phyloP scores from a whole-genome alignment of 345 rosid genomes.

The Populus nigra region DNA sequence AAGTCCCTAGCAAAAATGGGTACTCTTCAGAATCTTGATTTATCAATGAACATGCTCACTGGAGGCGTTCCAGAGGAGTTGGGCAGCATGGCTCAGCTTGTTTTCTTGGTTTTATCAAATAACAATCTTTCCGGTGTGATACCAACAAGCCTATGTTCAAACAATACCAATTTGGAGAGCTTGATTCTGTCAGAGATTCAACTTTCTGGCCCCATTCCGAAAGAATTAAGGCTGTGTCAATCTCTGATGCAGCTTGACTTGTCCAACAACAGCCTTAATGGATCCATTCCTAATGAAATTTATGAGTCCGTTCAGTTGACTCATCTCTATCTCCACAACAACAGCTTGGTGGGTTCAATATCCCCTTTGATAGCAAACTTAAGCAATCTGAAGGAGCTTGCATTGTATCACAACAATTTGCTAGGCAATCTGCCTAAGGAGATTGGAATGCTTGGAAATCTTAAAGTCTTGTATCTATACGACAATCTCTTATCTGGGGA shows the following conservation, averaged over 20 bases:
- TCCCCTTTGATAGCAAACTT: slow-evolving; percentile 66
- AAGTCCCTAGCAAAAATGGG: slow-evolving; percentile 43
- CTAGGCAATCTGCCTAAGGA: slow-evolving; percentile 64
- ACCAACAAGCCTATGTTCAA: slow-evolving; percentile 53
- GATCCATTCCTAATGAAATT: slow-evolving; percentile 60
- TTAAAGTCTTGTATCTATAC: slow-evolving; percentile 65
- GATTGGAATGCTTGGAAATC: slow-evolving; percentile 50
- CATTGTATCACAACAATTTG: slow-evolving; percentile 71
- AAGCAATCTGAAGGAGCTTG: slow-evolving; percentile 59
- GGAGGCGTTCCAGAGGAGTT: slow-evolving; percentile 73
- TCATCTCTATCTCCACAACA: slow-evolving; percentile 82
- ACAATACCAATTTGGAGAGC: slow-evolving; percentile 48
- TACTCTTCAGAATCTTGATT: slow-evolving; percentile 62
- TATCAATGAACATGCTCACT: slow-evolving; percentile 63
- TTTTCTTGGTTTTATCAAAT: slow-evolving; percentile 52
- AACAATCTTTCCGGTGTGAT: slow-evolving; percentile 59
- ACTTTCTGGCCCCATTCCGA: slow-evolving; percentile 68
- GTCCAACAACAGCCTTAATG: slow-evolving; percentile 68
- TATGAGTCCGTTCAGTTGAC: slow-evolving; percentile 49
- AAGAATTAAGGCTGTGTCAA: slow-evolving; percentile 49
- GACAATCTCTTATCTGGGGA: slow-evolving; percentile 69
- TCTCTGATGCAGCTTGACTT: slow-evolving; percentile 72
- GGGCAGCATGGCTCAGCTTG: slow-evolving; percentile 64
- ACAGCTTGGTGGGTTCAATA: slow-evolving; percentile 69
- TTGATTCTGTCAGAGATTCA: slow-evolving; percentile 52